Evolutionary conservation across 169 alveolate genomes (phyloP), one percentile per base, ranked within the genome.

Genomic region (Cryptosporidium ryanae): DNA sequence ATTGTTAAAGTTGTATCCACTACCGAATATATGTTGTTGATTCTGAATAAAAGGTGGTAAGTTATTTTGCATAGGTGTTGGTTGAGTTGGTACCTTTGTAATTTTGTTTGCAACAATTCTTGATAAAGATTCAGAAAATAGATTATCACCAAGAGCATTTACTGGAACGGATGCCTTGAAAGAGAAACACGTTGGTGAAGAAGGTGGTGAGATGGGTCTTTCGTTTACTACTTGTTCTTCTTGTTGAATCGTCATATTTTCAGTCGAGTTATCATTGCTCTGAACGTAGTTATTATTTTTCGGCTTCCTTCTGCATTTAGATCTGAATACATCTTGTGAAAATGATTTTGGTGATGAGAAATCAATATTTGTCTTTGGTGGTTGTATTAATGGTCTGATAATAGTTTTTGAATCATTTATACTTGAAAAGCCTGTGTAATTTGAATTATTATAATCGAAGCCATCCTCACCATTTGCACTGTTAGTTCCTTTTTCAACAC

Each of bases 121-220:
- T 25, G 76, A 38, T 18, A 76, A 34, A 12, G 87, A 55, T 46
- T 76, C 87, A 21, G 87, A 76, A 76, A 76, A 76, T 59, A 71
- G 87, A 23, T 76, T 61, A 17, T 76, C 87, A 38, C 76, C 76
- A 59, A 59, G 68, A 27, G 63, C 48, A 76, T 31, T 76, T 21
- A 76, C 59, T 12, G 87, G 87, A 0, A 76, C 71, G 5, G 87
- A 76, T n/a, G 87, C 59, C 46, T 76, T 76, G 63, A 76, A 76
- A 3, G 87, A 59, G 13, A 76, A 34, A 34, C 87, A 76, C 18
- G 66, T 54, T 29, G 83, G 83, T 17, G 87, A 76, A 13, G 87
- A 76, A 25, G 87, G 87, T 7, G 68, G 84, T 0, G 84, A 76
- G 38, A 57, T 17, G 55, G 87, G 34, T 21, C 52, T 64, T 8